Conservation (phyloP, 805 yeast genomes). For the Cyberlindnera petersonii region DNA sequence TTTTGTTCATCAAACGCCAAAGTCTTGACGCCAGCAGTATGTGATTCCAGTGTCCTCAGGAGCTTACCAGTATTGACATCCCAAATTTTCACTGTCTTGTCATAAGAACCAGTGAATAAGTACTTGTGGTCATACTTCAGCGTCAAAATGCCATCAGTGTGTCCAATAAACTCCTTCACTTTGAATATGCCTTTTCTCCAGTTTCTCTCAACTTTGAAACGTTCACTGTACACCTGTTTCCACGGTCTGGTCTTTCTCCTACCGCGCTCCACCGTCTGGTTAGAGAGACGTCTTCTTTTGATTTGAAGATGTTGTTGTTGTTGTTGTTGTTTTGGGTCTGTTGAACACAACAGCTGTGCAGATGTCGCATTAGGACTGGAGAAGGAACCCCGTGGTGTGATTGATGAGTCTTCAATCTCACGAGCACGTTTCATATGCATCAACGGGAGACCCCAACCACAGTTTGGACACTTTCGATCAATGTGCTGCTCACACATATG, state of each 20-base stretch:
- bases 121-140: constrained; percentile 77
- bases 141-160: constrained; percentile 84
- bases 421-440: constrained; percentile 81
- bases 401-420: constrained; percentile 32
- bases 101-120: constrained; percentile 89
- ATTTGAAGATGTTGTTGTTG: neutral
- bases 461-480: constrained; percentile 93
- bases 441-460: constrained; percentile 98
- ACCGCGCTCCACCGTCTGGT: constrained; percentile 22
- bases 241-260: constrained; percentile 69
- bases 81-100: constrained; percentile 91
- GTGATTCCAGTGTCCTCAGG: constrained; percentile 79
- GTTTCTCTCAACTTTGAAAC: constrained; percentile 86
- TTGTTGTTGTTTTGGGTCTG: too few relatives aligned
- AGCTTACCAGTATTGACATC: constrained; percentile 75
- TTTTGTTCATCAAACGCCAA: constrained; percentile 85
- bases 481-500: constrained; percentile 98
- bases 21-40: constrained; percentile 80
- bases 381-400: constrained; percentile 4
- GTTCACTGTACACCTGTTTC: constrained; percentile 91
- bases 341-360: neutral
- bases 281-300: constrained; percentile 28
- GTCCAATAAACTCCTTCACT: constrained; percentile 68
- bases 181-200: constrained; percentile 84
- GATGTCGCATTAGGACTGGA: neutral